phyloP scores from a whole-genome alignment of 495 filamentous ascomycete genomes.

The Aspergillus sclerotiicarbonarius region DNA sequence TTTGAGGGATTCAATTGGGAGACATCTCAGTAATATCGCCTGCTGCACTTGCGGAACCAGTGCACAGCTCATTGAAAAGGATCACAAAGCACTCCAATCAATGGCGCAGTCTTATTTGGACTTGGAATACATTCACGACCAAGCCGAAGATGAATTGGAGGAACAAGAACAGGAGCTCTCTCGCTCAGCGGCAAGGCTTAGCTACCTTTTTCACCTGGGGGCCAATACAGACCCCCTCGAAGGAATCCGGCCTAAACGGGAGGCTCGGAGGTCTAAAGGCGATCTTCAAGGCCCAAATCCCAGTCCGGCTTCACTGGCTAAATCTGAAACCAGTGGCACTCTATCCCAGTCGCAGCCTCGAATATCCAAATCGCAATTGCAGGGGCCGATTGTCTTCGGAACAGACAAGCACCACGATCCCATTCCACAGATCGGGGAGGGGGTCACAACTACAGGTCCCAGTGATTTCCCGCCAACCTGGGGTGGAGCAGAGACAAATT shows the following conservation, averaged over 20 bases:
- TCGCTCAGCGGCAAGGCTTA: slow-evolving; percentile 16
- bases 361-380: neutral
- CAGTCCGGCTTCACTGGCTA: too few relatives aligned
- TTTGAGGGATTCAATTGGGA: slow-evolving; percentile 8
- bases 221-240: neutral
- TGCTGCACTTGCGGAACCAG: slow-evolving; percentile 6
- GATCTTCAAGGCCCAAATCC: too few relatives aligned
- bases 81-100: slow-evolving; percentile 18
- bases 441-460: neutral
- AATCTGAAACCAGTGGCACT: neutral
- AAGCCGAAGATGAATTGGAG: slow-evolving; percentile 27
- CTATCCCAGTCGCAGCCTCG: neutral
- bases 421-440: neutral
- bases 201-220: slow-evolving; percentile 6
- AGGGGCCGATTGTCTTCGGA: neutral
- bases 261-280: too few relatives aligned
- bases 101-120: slow-evolving; percentile 19
- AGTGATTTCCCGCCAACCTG: neutral
- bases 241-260: neutral
- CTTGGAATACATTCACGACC: slow-evolving; percentile 26
- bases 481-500: slow-evolving; percentile 12
- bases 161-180: slow-evolving; percentile 24
- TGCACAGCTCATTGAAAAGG: slow-evolving; percentile 6
- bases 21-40: slow-evolving; percentile 17
- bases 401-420: neutral